phyloP scores from a whole-genome alignment of 1,284 basidiomycete genomes.

The Pseudozyma thailandica region DNA sequence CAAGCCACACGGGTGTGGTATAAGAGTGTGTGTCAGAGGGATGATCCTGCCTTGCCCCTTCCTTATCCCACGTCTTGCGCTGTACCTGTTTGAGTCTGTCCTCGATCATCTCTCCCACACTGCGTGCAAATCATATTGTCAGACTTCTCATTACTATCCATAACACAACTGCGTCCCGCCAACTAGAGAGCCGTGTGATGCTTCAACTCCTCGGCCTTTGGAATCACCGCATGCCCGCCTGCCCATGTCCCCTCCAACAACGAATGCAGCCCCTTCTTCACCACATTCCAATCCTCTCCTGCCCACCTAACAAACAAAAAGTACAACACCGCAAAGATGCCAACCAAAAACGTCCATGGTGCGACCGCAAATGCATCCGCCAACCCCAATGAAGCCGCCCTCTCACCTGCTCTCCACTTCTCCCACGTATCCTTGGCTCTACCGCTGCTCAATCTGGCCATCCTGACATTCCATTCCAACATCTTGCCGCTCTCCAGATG shows the following conservation, averaged over 20 bases:
- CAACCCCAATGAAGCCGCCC: slow-evolving; percentile 45
- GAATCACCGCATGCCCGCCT: slow-evolving; percentile 5
- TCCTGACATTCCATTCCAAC: slow-evolving; percentile 64
- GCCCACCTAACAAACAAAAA: slow-evolving; percentile 33
- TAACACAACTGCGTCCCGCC: too few species aligned
- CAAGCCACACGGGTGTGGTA: too few species aligned
- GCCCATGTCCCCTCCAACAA: slow-evolving; percentile 9
- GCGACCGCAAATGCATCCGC: slow-evolving; percentile 40
- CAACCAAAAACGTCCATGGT: slow-evolving; percentile 45
- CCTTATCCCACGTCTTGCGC: too few species aligned
- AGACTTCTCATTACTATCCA: too few species aligned
- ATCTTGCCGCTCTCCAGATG: slow-evolving; percentile 60
- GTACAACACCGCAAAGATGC: slow-evolving; percentile 36
- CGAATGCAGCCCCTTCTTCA: slow-evolving; percentile 17
- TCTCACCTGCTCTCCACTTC: slow-evolving; percentile 63
- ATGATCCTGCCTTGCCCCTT: too few species aligned
- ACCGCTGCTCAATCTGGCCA: slow-evolving; percentile 26
- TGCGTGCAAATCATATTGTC: too few species aligned
- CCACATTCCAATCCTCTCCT: slow-evolving; percentile 46
- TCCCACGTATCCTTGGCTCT: slow-evolving; percentile 57
- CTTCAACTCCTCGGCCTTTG: slow-evolving; percentile 16
- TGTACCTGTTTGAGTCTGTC: too few species aligned
- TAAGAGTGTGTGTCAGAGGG: too few species aligned
- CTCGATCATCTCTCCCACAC: too few species aligned
- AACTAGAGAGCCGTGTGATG: too few species aligned